Base-by-base conservation (phyloP, 169 alveolate genomes). In the Plasmodium gaboni region DNA sequence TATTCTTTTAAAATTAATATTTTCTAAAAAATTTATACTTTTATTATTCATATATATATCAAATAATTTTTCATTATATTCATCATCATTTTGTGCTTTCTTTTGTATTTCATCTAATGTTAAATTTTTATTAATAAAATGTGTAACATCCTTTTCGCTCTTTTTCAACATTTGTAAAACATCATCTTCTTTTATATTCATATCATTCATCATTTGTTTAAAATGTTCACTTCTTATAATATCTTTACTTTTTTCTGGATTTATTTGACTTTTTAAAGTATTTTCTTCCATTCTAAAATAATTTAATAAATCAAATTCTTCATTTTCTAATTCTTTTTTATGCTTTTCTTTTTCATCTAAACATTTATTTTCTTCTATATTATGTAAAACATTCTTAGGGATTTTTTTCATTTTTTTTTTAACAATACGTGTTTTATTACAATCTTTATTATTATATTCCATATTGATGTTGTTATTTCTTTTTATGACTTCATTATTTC, bases 221-320 rank as follows among this genome's bases (percentile, higher is more conserved):
- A 80, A 80, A 48, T 65, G 9, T 67, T 53, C 42, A 63, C 90
- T 67, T 38, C 69, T 61, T 55, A 80, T 80, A 32, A 80, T 65
- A 42, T 80, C 83, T 80, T 67, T 80, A 26, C 90, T 80, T 51
- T 80, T 50, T 80, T 65, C 90, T 55, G 90, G 83, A 19, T 50
- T 69, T 50, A 80, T 17, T 60, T 80, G 46, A 42, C 90, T 80
- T 53, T 55, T 60, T 53, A 80, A 22, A n/a, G 85, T 15, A 17
- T 80, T 68, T 26, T 80, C 83, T 67, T 63, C 73, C 19, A 50
- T 17, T 19, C 48, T 51, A 51, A 80, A 80, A 24, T 80, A 53
- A 38, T 65, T 72, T 28, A 80, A 9, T 2, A 80, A 53, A 69
- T 80, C 44, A 50, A 67, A 46, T 55, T 57, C 44, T 26, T n/a